Evolutionary conservation across 2,329 filamentous ascomycete genomes (phyloP).

Genomic region (Trichothecium roseum): DNA sequence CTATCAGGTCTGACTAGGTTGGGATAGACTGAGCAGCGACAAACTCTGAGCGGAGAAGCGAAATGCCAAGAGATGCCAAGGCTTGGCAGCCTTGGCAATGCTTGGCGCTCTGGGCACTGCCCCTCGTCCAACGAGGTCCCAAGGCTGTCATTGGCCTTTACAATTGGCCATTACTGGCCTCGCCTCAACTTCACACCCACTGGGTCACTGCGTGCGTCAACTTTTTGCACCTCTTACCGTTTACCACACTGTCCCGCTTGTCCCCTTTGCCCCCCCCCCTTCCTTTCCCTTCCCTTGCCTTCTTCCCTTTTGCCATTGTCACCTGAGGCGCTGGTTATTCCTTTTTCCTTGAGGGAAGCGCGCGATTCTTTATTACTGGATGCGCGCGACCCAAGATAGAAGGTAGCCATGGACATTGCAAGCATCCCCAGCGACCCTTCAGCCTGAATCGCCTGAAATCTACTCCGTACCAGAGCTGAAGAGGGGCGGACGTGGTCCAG

Average conservation of each 20-base stretch:
- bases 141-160: slow-evolving; percentile 5
- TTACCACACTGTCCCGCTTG: not conserved
- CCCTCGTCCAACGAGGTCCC: slow-evolving; percentile 1
- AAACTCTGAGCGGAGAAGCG: slow-evolving; percentile 13
- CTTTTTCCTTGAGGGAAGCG: too few relatives aligned
- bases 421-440: too few relatives aligned
- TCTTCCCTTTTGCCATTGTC: too few relatives aligned
- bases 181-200: not conserved
- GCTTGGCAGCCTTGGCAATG: slow-evolving; percentile 17
- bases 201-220: not conserved
- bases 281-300: not conserved
- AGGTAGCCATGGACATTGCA: too few relatives aligned
- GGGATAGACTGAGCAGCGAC: too few relatives aligned
- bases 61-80: slow-evolving; percentile 25
- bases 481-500: too few relatives aligned
- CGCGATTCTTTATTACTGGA: too few relatives aligned
- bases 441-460: too few relatives aligned
- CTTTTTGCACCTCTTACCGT: not conserved
- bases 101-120: slow-evolving; percentile 1
- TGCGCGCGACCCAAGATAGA: too few relatives aligned
- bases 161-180: not conserved
- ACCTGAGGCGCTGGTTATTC: too few relatives aligned
- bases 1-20: not conserved
- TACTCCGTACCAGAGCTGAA: too few relatives aligned
- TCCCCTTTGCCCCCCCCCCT: not conserved